These are phyloP conservation scores for Colletotrichum aenigma DNA, from an alignment of 2,329 filamentous ascomycete genomes.

Conservation along the genomic window DNA sequence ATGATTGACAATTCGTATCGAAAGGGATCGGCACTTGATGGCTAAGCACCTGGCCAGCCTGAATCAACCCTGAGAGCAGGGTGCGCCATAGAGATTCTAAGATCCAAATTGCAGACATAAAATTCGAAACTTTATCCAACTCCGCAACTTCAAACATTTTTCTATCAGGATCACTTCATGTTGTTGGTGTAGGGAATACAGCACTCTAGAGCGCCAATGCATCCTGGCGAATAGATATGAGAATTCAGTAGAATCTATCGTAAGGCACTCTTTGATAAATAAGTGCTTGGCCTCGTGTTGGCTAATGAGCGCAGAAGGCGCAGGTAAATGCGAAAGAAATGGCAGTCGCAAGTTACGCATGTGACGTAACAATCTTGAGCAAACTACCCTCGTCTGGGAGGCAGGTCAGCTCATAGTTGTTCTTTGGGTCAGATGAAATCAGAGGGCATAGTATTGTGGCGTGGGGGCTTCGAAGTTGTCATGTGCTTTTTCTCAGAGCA, in stretches of 20 bases:
- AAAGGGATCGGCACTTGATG: not conserved
- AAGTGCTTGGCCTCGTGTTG: not conserved
- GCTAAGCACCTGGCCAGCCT: not conserved
- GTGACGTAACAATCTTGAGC: not conserved
- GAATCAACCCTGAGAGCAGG: not conserved
- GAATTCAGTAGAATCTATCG: not conserved
- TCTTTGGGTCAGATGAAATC: not conserved
- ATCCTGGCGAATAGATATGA: not conserved
- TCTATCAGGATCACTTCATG: not conserved
- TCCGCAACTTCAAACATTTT: not conserved
- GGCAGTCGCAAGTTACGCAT: not conserved
- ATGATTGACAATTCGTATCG: too few species aligned
- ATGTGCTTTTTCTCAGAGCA: not conserved
- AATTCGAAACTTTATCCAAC: too few species aligned
- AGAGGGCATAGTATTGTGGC: accelerated
- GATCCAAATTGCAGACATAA: too few species aligned
- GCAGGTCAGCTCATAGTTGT: not conserved
- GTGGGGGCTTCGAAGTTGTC: not conserved
- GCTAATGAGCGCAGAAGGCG: too few species aligned
- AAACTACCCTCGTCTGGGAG: not conserved
- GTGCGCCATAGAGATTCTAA: too few species aligned
- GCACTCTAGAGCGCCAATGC: not conserved
- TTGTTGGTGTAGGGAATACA: not conserved
- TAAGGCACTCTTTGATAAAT: not conserved
- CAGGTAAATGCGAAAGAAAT: not conserved